Conservation (phyloP, 768 basidiomycete species). For the Leccinum barrowsii region DNA sequence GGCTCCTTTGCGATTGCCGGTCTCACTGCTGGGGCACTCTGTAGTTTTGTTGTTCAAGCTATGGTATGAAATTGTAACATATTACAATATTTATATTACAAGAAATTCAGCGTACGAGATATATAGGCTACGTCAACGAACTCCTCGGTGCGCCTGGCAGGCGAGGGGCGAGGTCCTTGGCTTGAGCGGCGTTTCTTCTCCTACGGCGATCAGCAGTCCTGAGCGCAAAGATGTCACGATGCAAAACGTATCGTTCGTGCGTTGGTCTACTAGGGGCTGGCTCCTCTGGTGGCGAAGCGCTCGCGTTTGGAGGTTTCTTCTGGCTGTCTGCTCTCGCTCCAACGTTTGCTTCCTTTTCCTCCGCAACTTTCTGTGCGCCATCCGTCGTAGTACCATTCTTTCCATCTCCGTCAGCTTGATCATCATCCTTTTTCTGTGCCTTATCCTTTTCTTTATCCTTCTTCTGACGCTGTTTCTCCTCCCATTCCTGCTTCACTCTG, state of each 20-base stretch:
- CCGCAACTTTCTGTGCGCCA: slow-evolving; percentile 23
- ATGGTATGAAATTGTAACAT: slow-evolving; percentile 44
- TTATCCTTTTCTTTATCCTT: slow-evolving; percentile 54
- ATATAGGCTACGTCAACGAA: background rate
- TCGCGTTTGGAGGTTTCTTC: slow-evolving; percentile 23
- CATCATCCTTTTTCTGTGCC: slow-evolving; percentile 42
- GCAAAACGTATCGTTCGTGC: slow-evolving; percentile 78
- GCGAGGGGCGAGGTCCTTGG: slow-evolving; percentile 66
- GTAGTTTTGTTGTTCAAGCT: slow-evolving; percentile 76
- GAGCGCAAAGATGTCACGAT: slow-evolving; percentile 80
- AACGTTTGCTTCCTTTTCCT: slow-evolving; percentile 34
- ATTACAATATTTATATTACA: background rate
- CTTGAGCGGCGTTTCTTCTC: slow-evolving; percentile 61
- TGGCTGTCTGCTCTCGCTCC: slow-evolving; percentile 27
- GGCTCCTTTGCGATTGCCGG: slow-evolving; percentile 79
- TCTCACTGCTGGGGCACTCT: slow-evolving; percentile 68
- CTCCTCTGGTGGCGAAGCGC: slow-evolving; percentile 30
- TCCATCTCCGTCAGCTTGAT: slow-evolving; percentile 34
- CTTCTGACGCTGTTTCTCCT: slow-evolving; percentile 64
- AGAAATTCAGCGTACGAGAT: background rate
- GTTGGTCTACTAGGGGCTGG: slow-evolving; percentile 39
- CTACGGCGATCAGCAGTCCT: slow-evolving; percentile 72
- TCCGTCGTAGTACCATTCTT: background rate
- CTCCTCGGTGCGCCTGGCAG: slow-evolving; percentile 57
- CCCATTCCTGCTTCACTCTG: slow-evolving; percentile 78